Evolutionary conservation across 2,329 filamentous ascomycete species (phyloP), one percentile per base, ranked within the genome.

Genomic region (Graphium sp.): DNA sequence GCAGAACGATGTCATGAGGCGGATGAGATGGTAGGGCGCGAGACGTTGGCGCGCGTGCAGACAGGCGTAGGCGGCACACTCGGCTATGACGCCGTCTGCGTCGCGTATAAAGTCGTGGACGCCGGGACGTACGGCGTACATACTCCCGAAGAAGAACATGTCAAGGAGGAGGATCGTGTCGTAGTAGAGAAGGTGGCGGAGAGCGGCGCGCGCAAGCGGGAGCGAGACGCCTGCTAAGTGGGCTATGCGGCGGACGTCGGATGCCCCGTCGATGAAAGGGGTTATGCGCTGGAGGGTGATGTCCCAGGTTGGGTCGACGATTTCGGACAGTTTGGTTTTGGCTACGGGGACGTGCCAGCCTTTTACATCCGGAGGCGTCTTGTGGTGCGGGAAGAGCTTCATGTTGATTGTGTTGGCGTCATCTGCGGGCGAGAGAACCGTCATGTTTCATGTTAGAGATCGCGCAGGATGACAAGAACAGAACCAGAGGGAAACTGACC

Each of bases 331-430:
- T 39, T 73, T 74, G 45, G 71, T 71, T 48, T 74, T 76, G 40
- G 62, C 62, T 14, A 98, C 69, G 4, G 89, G 89, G 3, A 98
- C 89, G 44, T 95, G 83, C 76, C 82, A 93, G 26, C 79, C 71
- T 42, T 77, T 74, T 31, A 95, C 76, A 4, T 73, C 63, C 0
- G 82, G 74, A 2, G 85, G 85, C 11, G 74, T 69, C 2, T 73
- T 62, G 42, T 87, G 78, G 26, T 81, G 74, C 0, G 83, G 84
- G 49, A 94, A 94, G 28, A 94, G 69, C 54, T 94, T 94, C 65
- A 94, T 81, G 52, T 94, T 93, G 51, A 94, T 74, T 1, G 83
- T 93, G 49, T 93, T 94, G 35, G 83, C 74, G 39, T 92, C 83
- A 49, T 93, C 84, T 84, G 31, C 12, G 18, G 18, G 14, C 29